Percentiles rank a stretch among this genome's conserved stretches.
Conservation (phyloP, 1,284 basidiomycete genomes). For the Malassezia sp. region DNA sequence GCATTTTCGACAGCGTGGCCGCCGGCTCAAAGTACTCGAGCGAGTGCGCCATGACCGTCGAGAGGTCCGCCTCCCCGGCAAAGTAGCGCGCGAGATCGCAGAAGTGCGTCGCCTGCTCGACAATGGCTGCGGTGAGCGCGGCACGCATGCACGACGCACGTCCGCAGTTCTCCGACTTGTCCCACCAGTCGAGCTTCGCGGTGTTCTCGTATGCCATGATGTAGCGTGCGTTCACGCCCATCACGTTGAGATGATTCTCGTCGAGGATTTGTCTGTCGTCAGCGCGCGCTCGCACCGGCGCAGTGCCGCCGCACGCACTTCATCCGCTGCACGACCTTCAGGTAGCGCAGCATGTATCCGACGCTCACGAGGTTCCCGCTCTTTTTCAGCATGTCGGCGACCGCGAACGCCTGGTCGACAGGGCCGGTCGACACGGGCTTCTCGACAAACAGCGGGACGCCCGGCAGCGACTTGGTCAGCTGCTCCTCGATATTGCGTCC, state of each 20-base stretch:
- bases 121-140: too few relatives aligned
- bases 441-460: conserved; percentile 73
- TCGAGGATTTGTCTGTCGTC: conserved; percentile 75
- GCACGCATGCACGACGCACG: too few relatives aligned
- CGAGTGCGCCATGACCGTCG: conserved; percentile 56
- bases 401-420: conserved; percentile 49
- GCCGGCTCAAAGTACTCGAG: conserved; percentile 51
- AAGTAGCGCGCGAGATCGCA: conserved; percentile 77
- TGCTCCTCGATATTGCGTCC: conserved; percentile 81
- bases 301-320: too few relatives aligned
- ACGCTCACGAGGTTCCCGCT: conserved; percentile 67
- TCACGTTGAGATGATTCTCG: conserved; percentile 88
- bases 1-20: conserved; percentile 68
- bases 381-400: conserved; percentile 39
- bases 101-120: conserved; percentile 88
- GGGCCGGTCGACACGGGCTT: conserved; percentile 84
- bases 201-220: conserved; percentile 68
- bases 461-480: conserved; percentile 69
- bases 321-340: conserved; percentile 81
- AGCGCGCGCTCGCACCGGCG: too few relatives aligned
- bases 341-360: conserved; percentile 56
- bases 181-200: conserved; percentile 87
- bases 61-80: conserved; percentile 86
- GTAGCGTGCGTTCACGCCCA: conserved; percentile 91
- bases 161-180: conserved; percentile 79